These are phyloP conservation scores for Trichoderma atroviride DNA, from an alignment of 2,329 filamentous ascomycete genomes.

Conservation along the genomic window DNA sequence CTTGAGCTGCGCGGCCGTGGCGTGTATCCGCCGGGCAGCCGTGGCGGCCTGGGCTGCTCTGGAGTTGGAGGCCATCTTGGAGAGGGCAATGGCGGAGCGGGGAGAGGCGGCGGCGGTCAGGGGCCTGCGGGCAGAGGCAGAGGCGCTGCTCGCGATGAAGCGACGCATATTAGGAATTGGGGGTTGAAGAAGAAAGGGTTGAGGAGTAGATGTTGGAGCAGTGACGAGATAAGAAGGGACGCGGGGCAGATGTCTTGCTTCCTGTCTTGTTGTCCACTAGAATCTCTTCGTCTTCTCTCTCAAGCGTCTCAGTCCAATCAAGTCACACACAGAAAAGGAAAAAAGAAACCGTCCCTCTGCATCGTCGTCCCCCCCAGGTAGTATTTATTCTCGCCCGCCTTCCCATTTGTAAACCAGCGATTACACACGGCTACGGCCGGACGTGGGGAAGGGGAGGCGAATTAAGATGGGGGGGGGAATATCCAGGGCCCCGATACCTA, in stretches of 20 bases:
- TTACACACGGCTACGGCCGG: conserved; percentile 18
- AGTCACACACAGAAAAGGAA: not conserved
- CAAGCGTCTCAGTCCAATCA: not conserved
- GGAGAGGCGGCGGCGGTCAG: conserved; percentile 34
- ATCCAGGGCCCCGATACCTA: not conserved
- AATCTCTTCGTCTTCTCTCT: not conserved
- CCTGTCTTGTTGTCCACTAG: not conserved
- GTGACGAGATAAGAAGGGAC: not conserved
- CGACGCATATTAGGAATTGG: conserved; percentile 48
- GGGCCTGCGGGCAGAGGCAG: conserved; percentile 42
- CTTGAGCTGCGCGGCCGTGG: conserved; percentile 58
- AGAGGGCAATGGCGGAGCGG: conserved; percentile 34
- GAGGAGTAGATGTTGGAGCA: not conserved
- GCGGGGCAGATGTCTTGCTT: not conserved
- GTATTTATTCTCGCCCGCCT: not conserved
- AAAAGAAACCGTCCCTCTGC: not conserved
- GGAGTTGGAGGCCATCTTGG: conserved; percentile 43
- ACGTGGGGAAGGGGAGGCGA: conserved; percentile 22
- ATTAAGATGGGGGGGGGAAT: not conserved
- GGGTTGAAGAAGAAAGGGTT: conserved; percentile 8
- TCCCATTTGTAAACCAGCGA: not conserved
- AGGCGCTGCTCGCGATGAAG: conserved; percentile 46
- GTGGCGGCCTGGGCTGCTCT: conserved; percentile 41
- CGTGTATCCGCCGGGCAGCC: conserved; percentile 58
- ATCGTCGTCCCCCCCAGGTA: not conserved